These are phyloP conservation scores for Alternaria sp. DNA, from an alignment of 2,329 filamentous ascomycete genomes.

Conservation along the genomic window DNA sequence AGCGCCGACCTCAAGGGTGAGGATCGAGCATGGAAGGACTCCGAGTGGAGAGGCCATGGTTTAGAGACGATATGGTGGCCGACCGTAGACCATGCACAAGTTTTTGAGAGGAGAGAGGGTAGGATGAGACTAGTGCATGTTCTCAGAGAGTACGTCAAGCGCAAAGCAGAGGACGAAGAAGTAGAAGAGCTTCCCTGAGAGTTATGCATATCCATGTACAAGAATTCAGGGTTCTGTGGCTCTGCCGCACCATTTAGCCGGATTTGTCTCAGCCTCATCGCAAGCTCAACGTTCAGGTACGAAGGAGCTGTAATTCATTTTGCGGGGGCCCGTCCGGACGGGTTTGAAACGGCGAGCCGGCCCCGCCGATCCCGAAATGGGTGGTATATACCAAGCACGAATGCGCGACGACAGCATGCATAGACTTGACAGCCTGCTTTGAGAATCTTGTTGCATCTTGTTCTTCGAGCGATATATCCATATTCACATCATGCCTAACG, in stretches of 20 bases:
- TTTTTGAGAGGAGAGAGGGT: conserved; percentile 41
- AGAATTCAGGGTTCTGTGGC: neutral
- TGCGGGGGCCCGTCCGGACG: conserved; percentile 33
- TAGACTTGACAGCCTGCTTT: neutral
- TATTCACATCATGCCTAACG: conserved; percentile 32
- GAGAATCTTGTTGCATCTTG: neutral
- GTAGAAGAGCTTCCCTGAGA: conserved; percentile 6
- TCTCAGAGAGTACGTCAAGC: conserved; percentile 36
- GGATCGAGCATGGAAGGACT: conserved; percentile 41
- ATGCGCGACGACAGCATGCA: neutral
- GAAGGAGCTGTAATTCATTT: conserved; percentile 2
- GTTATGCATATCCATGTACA: neutral
- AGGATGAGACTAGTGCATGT: conserved; percentile 35
- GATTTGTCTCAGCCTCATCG: neutral
- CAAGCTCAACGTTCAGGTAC: neutral
- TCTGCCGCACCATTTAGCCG: conserved; percentile 9
- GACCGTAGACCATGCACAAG: conserved; percentile 70
- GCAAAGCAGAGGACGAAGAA: conserved; percentile 12
- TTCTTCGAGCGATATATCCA: neutral
- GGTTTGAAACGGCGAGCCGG: conserved; percentile 23
- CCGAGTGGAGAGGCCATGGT: conserved; percentile 51
- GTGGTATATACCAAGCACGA: conserved; percentile 13
- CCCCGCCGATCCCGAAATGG: conserved; percentile 33
- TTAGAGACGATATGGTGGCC: conserved; percentile 69
- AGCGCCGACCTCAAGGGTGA: conserved; percentile 45